These are phyloP conservation scores for Psophocarpus tetragonolobus DNA, from an alignment of 306 rosid species.

Conservation along the genomic window DNA sequence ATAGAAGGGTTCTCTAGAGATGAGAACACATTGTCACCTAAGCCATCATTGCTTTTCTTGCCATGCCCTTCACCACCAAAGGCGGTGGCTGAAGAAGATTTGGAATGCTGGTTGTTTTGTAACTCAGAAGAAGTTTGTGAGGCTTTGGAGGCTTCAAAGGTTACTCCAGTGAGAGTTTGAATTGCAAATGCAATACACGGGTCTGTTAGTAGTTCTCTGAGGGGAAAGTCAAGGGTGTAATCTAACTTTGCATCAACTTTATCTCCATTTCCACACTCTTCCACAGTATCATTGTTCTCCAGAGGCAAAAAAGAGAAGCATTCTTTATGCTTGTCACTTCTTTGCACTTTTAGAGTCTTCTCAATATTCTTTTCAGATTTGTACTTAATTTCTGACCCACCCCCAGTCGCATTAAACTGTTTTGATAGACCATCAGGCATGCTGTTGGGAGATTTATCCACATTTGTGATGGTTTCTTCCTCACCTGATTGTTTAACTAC, in stretches of 20 bases:
- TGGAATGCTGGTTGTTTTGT: slow-evolving; percentile 29
- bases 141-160: slow-evolving; percentile 44
- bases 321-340: slow-evolving; percentile 19
- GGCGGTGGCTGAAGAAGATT: slow-evolving; percentile 10
- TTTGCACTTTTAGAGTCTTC: slow-evolving; percentile 21
- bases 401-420: slow-evolving; percentile 25
- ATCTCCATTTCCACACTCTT: slow-evolving; percentile 33
- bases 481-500: slow-evolving; percentile 39
- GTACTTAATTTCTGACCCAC: slow-evolving; percentile 27
- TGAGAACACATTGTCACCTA: slow-evolving; percentile 19
- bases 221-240: slow-evolving; percentile 45
- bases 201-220: slow-evolving; percentile 65
- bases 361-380: slow-evolving; percentile 21
- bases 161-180: slow-evolving; percentile 69
- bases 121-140: slow-evolving; percentile 31
- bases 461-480: slow-evolving; percentile 34
- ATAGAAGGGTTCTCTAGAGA: slow-evolving; percentile 19
- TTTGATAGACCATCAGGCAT: slow-evolving; percentile 17
- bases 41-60: slow-evolving; percentile 26
- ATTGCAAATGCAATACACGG: slow-evolving; percentile 95
- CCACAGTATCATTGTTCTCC: slow-evolving; percentile 21
- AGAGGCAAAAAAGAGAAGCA: slow-evolving; percentile 18
- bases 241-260: slow-evolving; percentile 40
- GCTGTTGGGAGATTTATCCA: slow-evolving; percentile 33
- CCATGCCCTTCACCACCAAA: slow-evolving; percentile 31